Evolutionary conservation across 495 filamentous ascomycete species (phyloP), one percentile per base, ranked within the genome.

Genomic region (Aspergillus diversus): DNA sequence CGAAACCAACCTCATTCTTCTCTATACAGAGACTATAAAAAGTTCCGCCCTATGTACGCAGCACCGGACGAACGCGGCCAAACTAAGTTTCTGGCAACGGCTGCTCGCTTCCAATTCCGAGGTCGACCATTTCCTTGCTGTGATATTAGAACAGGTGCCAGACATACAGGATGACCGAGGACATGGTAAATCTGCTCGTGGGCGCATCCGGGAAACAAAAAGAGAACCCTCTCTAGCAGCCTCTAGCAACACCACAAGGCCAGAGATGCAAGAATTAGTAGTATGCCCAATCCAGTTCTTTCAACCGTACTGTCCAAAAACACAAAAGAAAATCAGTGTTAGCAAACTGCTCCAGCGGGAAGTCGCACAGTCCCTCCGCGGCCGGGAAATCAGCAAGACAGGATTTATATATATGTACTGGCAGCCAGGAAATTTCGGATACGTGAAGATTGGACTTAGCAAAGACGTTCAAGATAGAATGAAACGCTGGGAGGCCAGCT

Each of bases 371-470:
- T 37, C 55, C 34, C 21, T 57, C 16, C 15, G 4, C 3, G 4
- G 6, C 34, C 2, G 21, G 7, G 55, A 57, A 12, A 57, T 57
- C 39, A 12, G n/a, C 21, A 21, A 21, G 21, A 37, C 5, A 57
- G 55, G 55, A 16, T 43, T 42, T 21, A 57, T 57, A 21, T 57
- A 57, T 37, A 57, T 57, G 34, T 57, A 57, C 34, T 57, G 55
- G 55, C 2, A 46, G 17, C 55, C 55, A 57, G 35, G 35, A n/a
- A 57, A 57, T 42, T 57, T 57, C 39, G 55, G 55, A 4, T 42
- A 42, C 21, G 55, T 57, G 13, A 57, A 57, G 55, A 57, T 57
- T 27, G 55, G 55, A 5, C 32, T 13, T 16, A 57, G 33, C 21
- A 1, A 27, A 21, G 34, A 57, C 34, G 34, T 57, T 33, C 7